Percentiles rank a stretch among this genome's conserved stretches.
These are phyloP conservation scores for Baeospora myosura DNA, from an alignment of 1,284 basidiomycete genomes.

Conservation along the genomic window DNA sequence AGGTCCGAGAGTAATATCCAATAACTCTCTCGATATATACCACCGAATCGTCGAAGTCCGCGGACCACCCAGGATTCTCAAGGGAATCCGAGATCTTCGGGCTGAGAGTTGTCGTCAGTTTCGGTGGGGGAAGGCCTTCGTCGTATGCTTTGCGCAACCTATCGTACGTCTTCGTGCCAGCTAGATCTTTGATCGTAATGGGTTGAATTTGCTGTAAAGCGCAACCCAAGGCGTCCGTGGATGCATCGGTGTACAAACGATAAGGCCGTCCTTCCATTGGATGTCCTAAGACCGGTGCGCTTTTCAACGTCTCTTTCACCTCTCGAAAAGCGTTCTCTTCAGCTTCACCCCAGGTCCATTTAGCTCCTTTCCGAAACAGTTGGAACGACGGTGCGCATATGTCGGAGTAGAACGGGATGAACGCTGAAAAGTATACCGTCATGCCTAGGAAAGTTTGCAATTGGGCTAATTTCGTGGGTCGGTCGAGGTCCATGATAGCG, in stretches of 20 bases:
- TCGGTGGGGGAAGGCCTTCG: neutral
- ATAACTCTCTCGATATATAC: constrained; percentile 14
- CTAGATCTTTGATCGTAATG: neutral
- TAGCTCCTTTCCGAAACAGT: constrained; percentile 7
- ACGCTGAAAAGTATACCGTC: constrained; percentile 5
- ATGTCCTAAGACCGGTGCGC: constrained; percentile 12
- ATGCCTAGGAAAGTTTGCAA: constrained; percentile 20
- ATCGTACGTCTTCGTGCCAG: neutral
- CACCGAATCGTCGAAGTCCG: neutral
- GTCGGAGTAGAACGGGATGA: neutral
- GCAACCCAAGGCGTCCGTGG: constrained; percentile 18
- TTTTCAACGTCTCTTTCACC: constrained; percentile 4
- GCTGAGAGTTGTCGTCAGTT: neutral
- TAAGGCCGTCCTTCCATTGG: constrained; percentile 11
- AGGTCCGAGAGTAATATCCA: constrained; percentile 14
- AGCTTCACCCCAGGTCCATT: constrained; percentile 10
- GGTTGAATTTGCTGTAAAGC: neutral
- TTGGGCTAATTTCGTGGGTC: neutral
- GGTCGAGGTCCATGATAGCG: neutral
- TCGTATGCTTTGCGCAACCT: neutral
- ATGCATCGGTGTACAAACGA: constrained; percentile 11
- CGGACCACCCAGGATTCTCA: neutral
- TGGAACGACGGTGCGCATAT: constrained; percentile 4
- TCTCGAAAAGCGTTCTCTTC: constrained; percentile 9
- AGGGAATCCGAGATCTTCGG: neutral